Base-by-base conservation (phyloP, 345 rosid genomes). In the Heritiera littoralis region DNA sequence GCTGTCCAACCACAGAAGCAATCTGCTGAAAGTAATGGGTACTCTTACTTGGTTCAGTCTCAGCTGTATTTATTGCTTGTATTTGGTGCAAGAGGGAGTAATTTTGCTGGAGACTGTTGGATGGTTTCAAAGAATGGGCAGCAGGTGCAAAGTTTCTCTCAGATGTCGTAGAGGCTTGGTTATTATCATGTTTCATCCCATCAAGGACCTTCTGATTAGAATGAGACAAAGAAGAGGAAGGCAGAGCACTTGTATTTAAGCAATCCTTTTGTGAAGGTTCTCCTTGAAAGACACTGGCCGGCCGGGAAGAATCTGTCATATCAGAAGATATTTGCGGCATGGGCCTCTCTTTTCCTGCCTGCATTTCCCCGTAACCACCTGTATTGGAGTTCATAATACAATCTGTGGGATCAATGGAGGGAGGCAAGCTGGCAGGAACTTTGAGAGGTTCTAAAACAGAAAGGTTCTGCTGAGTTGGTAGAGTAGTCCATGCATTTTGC, bases 71-170 rank as follows among this genome's bases (percentile, higher is more conserved):
- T 78, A 66, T 69, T 72, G 78, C 83, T 79, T 81, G 85, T 69
- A 84, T 46, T 79, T 88, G 89, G 60, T 81, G 83, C 61, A 83
- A 30, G 17, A 68, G 79, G 61, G 86, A 77, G 59, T 80, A 74
- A 49, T 75, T 83, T 10, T 79, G 82, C 58, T 72, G 81, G 58
- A 74, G 48, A 71, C 52, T 45, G 30, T 41, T 55, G 12, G 76
- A 32, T 67, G 83, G 35, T n/a, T 59, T 66, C 70, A 66, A 2
- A 12, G 79, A 83, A 15, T 51, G 85, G 73, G 66, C 60, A 69
- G 63, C 35, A 5, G 82, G 75, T 6, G 65, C 82, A 35, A 76
- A 43, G 75, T 79, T 73, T 66, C 80, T 78, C 46, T 72, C 75
- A 43, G 80, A 55, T 65, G 72, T 38, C 61, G 72, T 60, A 28